Percentiles rank a stretch among this genome's conserved stretches.
These are phyloP conservation scores for Talaromyces thailandensis DNA, from an alignment of 495 filamentous ascomycete genomes.

Conservation along the genomic window DNA sequence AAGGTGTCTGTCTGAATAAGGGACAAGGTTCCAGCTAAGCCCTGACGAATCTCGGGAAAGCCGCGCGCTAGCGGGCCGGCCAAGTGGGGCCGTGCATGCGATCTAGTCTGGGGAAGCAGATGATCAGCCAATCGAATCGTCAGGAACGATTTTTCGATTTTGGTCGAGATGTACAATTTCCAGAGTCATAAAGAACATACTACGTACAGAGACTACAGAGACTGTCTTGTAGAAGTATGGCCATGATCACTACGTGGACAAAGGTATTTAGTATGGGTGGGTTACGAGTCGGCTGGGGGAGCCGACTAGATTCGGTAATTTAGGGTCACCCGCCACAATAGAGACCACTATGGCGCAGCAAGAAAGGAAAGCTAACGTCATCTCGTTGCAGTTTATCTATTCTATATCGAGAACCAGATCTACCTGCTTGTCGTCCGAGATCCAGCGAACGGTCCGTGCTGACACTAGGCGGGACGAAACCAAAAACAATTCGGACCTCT, in stretches of 20 bases:
- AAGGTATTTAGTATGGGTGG: not conserved
- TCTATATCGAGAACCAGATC: not conserved
- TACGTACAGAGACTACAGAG: not conserved
- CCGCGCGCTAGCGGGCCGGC: constrained; percentile 6
- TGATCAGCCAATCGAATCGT: not conserved
- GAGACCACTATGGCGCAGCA: not conserved
- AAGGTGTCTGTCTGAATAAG: not conserved
- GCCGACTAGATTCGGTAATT: not conserved
- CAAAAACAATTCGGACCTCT: not conserved
- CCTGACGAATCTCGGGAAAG: constrained; percentile 7
- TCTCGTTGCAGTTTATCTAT: not conserved
- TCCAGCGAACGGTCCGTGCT: not conserved
- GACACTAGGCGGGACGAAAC: not conserved
- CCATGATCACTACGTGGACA: not conserved
- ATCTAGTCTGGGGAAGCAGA: not conserved
- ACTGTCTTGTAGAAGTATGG: not conserved
- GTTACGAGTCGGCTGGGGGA: not conserved
- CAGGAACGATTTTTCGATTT: not conserved
- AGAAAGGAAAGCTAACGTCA: not conserved
- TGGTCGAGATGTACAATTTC: not conserved
- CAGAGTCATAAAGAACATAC: not conserved
- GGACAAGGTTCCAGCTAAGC: not conserved
- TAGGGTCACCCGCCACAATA: not conserved
- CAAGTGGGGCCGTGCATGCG: not conserved
- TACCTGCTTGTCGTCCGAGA: not conserved